A percentile compares a stretch with the other conserved stretches of the same genome.
Evolutionary conservation across 2,329 filamentous ascomycete genomes (phyloP).

Genomic region (Colletotrichum liriopes): DNA sequence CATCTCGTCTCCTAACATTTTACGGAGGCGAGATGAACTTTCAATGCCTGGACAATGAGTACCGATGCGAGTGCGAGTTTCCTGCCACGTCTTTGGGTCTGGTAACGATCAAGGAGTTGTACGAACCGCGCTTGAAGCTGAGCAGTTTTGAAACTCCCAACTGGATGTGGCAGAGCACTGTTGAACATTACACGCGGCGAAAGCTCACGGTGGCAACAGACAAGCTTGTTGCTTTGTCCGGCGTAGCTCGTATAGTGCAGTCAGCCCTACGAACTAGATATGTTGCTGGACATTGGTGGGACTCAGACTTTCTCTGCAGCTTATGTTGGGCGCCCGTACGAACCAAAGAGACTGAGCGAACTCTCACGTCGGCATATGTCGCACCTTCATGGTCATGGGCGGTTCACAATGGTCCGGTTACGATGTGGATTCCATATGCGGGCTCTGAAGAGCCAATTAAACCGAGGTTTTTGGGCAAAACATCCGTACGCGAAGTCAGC

Average conservation of each 20-base stretch:
- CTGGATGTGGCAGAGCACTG: conserved; percentile 23
- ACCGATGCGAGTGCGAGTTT: conserved; percentile 24
- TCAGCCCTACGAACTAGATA: not conserved
- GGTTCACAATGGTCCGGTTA: conserved; percentile 13
- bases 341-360: not conserved
- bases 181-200: conserved; percentile 12
- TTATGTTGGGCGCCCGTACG: conserved; percentile 14
- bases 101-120: conserved; percentile 16
- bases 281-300: conserved; percentile 8
- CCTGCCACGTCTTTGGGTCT: not conserved
- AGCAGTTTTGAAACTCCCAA: not conserved
- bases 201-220: conserved; percentile 6
- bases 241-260: not conserved
- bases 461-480: not conserved
- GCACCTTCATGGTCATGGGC: conserved; percentile 29
- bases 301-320: conserved; percentile 20
- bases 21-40: conserved; percentile 22
- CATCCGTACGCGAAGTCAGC: not conserved
- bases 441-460: conserved; percentile 1
- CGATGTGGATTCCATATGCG: conserved; percentile 21
- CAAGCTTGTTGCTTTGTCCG: not conserved
- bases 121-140: conserved; percentile 5
- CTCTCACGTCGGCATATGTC: not conserved
- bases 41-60: conserved; percentile 4
- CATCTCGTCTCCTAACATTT: conserved; percentile 13